phyloP scores from a whole-genome alignment of 1,284 basidiomycete species.

The Ganoderma leucocontextum region DNA sequence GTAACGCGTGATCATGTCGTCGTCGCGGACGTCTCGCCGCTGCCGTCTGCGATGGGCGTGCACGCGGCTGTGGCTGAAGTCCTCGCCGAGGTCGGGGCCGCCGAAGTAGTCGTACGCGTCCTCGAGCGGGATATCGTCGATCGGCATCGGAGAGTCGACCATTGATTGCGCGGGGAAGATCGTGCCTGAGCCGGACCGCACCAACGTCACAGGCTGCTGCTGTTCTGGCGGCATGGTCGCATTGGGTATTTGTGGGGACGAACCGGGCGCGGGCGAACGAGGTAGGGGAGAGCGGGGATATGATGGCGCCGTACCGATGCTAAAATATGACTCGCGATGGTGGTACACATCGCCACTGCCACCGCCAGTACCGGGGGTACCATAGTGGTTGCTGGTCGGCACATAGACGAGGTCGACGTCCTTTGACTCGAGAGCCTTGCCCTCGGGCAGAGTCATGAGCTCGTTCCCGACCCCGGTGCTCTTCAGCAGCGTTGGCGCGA shows the following conservation, averaged over 20 bases:
- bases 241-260: constrained; percentile 35
- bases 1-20: constrained; percentile 35
- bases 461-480: constrained; percentile 65
- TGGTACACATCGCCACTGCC: constrained; percentile 42
- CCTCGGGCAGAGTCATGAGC: constrained; percentile 41
- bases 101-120: constrained; percentile 72
- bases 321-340: constrained; percentile 47
- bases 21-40: constrained; percentile 31
- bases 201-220: constrained; percentile 17
- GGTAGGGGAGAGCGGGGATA: constrained; percentile 28
- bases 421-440: constrained; percentile 29
- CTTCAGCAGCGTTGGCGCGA: constrained; percentile 94
- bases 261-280: constrained; percentile 26
- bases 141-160: constrained; percentile 37
- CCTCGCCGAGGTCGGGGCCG: constrained; percentile 60
- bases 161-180: constrained; percentile 33
- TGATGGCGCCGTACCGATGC: constrained; percentile 36
- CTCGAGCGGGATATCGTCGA: constrained; percentile 50
- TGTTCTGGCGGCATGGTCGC: constrained; percentile 32
- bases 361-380: constrained; percentile 38
- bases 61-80: constrained; percentile 40
- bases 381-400: constrained; percentile 61
- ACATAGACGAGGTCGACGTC: constrained; percentile 77
- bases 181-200: constrained; percentile 21
- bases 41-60: constrained; percentile 28